Conservation (phyloP, 1,284 basidiomycete genomes). For the Neolentinus lepideus region DNA sequence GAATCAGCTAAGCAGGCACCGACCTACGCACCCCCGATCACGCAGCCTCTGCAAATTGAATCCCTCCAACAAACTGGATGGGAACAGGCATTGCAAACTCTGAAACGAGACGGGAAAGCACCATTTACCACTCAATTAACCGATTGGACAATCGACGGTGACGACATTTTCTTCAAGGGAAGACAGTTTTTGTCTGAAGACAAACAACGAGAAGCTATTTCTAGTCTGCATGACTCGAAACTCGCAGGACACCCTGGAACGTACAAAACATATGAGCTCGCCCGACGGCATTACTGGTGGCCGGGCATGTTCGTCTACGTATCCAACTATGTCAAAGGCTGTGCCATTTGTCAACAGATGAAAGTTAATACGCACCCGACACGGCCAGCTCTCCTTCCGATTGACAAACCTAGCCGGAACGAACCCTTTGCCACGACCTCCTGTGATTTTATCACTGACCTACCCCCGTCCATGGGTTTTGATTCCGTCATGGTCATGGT, state of each 20-base stretch:
- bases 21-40: too few relatives aligned
- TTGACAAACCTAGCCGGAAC: slow-evolving; percentile 1
- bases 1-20: too few relatives aligned
- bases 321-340: slow-evolving; percentile 7
- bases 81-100: too few relatives aligned
- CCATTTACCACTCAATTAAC: too few relatives aligned
- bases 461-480: slow-evolving; percentile 4
- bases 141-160: too few relatives aligned
- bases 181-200: slow-evolving; percentile 10
- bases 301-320: slow-evolving; percentile 7
- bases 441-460: slow-evolving; percentile 12
- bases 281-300: slow-evolving; percentile 11
- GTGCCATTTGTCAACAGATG: slow-evolving; percentile 5
- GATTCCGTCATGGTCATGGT: slow-evolving; percentile 17
- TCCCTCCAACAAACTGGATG: too few relatives aligned
- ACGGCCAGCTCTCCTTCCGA: background rate
- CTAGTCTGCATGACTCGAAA: slow-evolving; percentile 26
- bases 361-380: slow-evolving; percentile 6
- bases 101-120: too few relatives aligned
- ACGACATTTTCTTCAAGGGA: too few relatives aligned
- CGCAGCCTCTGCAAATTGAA: too few relatives aligned
- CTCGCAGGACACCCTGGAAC: slow-evolving; percentile 33
- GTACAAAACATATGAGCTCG: slow-evolving; percentile 21
- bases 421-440: slow-evolving; percentile 9
- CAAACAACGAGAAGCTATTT: too few relatives aligned